Conservation (phyloP, 179 eudicot genomes). For the Vitellaria paradoxa region DNA sequence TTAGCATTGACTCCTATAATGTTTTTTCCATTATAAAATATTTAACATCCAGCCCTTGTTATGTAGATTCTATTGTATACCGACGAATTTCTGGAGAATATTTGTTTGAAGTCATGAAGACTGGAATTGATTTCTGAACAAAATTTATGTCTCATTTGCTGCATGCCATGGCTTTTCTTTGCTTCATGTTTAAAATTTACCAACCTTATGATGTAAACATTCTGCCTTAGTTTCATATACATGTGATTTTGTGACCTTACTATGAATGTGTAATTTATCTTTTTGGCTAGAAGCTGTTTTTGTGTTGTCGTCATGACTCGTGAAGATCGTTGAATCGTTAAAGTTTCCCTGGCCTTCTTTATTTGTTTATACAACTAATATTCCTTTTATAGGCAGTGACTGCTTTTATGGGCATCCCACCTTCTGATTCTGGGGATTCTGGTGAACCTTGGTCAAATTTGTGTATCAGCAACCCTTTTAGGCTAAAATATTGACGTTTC, state of each 20-base stretch:
- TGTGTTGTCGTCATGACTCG: neutral
- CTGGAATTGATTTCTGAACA: neutral
- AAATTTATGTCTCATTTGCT: neutral
- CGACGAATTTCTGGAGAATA: neutral
- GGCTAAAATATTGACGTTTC: neutral
- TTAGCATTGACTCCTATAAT: neutral
- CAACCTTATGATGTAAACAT: neutral
- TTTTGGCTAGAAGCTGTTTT: neutral
- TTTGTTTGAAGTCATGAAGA: neutral
- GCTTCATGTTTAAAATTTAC: neutral
- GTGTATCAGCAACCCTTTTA: neutral
- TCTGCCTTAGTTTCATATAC: slow-evolving; percentile 9
- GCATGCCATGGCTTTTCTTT: slow-evolving; percentile 5
- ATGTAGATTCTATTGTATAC: neutral
- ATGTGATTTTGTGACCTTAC: neutral
- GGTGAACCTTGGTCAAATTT: neutral
- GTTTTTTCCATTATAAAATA: neutral
- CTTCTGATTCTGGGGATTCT: neutral
- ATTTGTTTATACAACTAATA: neutral
- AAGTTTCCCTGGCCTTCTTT: neutral
- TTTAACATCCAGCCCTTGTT: neutral
- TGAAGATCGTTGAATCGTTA: neutral
- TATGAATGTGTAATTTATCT: neutral
- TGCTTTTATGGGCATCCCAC: slow-evolving; percentile 3
- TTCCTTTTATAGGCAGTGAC: neutral